A percentile compares a stretch with the other conserved stretches of the same genome.
phyloP scores from a whole-genome alignment of 129 eudicot species.

The Erigeron canadensis region DNA sequence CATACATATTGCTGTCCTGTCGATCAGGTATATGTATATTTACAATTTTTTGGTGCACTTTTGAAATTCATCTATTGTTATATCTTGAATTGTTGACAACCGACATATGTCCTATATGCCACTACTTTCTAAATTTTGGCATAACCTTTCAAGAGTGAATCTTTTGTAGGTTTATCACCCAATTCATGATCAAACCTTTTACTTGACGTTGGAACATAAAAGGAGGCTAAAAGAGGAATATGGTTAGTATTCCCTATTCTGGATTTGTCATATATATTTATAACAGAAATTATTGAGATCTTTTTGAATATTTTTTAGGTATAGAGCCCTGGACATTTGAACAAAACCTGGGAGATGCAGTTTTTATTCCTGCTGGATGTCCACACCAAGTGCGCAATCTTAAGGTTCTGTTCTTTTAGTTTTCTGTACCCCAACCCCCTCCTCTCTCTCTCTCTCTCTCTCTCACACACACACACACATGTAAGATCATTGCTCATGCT shows the following conservation, averaged over 20 bases:
- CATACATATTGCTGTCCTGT: conserved; percentile 78
- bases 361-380: conserved; percentile 97
- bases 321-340: conserved; percentile 91
- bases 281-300: conserved; percentile 13
- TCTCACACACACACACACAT: background rate
- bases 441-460: background rate
- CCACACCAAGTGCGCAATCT: conserved; percentile 97
- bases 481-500: background rate
- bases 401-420: conserved; percentile 43
- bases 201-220: conserved; percentile 71
- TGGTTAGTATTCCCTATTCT: conserved; percentile 44
- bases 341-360: conserved; percentile 91
- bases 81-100: background rate
- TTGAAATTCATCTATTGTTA: background rate
- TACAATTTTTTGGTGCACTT: background rate
- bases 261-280: conserved; percentile 5
- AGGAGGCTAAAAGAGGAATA: conserved; percentile 78
- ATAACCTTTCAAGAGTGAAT: background rate
- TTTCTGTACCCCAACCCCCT: background rate
- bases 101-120: background rate
- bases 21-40: conserved; percentile 59
- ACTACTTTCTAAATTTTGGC: background rate
- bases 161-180: conserved; percentile 71
- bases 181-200: conserved; percentile 86
- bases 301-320: conserved; percentile 41